phyloP scores from a whole-genome alignment of 2,329 filamentous ascomycete species.

The Trichoderma atrobrunneum region DNA sequence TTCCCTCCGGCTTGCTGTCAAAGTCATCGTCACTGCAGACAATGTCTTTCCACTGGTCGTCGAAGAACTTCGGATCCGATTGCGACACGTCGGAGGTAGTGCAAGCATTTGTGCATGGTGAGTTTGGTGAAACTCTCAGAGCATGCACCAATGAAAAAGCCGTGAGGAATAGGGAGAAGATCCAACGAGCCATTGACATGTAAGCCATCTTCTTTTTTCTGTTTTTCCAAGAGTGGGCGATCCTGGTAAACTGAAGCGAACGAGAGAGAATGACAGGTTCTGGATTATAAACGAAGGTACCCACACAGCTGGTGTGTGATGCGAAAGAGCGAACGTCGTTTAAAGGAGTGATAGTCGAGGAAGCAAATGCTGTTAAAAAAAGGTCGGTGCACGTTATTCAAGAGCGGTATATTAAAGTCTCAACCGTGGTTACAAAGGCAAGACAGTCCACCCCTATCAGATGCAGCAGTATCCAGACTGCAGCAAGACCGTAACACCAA shows the following conservation, averaged over 20 bases:
- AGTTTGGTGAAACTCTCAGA: slow-evolving; percentile 52
- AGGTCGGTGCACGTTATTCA: neutral
- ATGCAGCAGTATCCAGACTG: neutral
- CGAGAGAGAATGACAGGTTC: neutral
- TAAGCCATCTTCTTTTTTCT: slow-evolving; percentile 11
- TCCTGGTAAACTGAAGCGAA: neutral
- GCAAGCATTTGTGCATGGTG: slow-evolving; percentile 53
- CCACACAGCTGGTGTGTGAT: neutral
- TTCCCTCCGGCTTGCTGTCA: slow-evolving; percentile 36
- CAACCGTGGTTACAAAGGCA: neutral
- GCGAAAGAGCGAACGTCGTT: neutral
- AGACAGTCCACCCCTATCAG: neutral
- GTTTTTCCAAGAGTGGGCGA: neutral
- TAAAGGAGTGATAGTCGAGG: neutral
- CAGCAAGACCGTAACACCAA: neutral
- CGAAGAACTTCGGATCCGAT: slow-evolving; percentile 47
- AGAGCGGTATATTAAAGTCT: neutral
- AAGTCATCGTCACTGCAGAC: slow-evolving; percentile 48
- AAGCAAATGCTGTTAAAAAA: neutral
- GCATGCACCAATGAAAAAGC: slow-evolving; percentile 33
- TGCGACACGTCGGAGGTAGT: slow-evolving; percentile 41
- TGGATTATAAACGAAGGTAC: neutral
- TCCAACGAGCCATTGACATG: neutral
- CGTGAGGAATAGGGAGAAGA: slow-evolving; percentile 17
- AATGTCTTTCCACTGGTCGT: slow-evolving; percentile 45